These are phyloP conservation scores for Hanseniaspora occidentalis DNA, from an alignment of 805 yeast species.

Conservation along the genomic window DNA sequence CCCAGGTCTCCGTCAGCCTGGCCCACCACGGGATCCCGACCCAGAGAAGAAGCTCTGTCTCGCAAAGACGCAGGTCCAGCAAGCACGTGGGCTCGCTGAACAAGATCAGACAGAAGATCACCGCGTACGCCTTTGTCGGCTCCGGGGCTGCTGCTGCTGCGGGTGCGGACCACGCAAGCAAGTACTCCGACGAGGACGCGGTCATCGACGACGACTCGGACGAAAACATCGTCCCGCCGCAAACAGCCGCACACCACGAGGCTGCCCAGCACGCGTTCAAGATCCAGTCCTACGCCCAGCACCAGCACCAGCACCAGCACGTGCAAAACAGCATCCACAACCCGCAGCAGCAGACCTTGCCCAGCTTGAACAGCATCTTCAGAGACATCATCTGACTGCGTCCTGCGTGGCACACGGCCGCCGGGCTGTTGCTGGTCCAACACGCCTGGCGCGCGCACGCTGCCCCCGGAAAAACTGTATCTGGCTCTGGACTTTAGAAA, in stretches of 20 bases:
- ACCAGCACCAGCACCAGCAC: not conserved
- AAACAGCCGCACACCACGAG: not conserved
- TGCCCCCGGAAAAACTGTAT: no score
- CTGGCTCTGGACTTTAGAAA: no score
- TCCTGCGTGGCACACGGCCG: no score
- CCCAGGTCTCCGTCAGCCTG: no score
- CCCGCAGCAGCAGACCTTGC: conserved; percentile 9
- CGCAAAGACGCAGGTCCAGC: no score
- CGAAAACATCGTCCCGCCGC: not conserved
- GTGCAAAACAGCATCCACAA: conserved; percentile 1
- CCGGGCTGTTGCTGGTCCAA: not conserved
- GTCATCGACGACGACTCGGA: not conserved
- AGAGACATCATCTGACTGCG: conserved; percentile 13
- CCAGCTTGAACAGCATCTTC: conserved; percentile 18
- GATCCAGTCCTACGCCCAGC: conserved; percentile 1
- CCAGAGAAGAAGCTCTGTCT: conserved; percentile 1
- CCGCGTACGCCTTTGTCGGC: not conserved
- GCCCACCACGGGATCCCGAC: no score
- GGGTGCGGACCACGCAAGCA: not conserved
- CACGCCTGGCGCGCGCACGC: no score
- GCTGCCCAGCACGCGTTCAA: not conserved
- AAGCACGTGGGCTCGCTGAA: no score
- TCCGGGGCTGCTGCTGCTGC: not conserved
- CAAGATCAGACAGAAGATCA: conserved; percentile 4
- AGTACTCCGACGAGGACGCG: not conserved